phyloP scores from a whole-genome alignment of 345 rosid genomes.

The Xanthoceras sorbifolium region DNA sequence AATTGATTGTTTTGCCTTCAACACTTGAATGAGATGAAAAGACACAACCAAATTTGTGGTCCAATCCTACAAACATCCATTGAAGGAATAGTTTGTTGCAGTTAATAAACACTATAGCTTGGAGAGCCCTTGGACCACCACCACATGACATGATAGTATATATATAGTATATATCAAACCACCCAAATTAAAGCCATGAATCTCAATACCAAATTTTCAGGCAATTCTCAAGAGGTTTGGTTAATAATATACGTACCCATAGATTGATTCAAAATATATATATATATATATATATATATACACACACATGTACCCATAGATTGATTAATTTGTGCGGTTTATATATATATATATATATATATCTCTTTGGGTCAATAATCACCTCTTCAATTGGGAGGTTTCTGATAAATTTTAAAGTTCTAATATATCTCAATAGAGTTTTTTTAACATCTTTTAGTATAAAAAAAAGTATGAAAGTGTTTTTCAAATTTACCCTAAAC shows the following conservation, averaged over 20 bases:
- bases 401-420: too few relatives aligned
- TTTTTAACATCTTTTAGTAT: too few relatives aligned
- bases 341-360: too few relatives aligned
- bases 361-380: too few relatives aligned
- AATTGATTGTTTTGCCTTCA: neutral
- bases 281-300: too few relatives aligned
- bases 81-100: constrained; percentile 22
- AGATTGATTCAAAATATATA: too few relatives aligned
- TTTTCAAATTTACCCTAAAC: too few relatives aligned
- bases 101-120: constrained; percentile 2
- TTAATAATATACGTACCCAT: too few relatives aligned
- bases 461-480: too few relatives aligned
- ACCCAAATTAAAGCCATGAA: neutral
- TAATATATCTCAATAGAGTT: neutral
- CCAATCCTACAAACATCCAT: constrained; percentile 24
- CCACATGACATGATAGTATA: too few relatives aligned
- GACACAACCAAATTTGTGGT: constrained; percentile 30
- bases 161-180: constrained; percentile 13
- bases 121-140: constrained; percentile 40
- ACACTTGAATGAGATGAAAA: constrained; percentile 11
- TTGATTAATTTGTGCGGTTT: neutral
- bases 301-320: too few relatives aligned
- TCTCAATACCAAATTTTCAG: neutral
- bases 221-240: neutral
- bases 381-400: too few relatives aligned